Evolutionary conservation across 1,139 yeast species (phyloP), one percentile per base, ranked within the genome.

Genomic region (Saccharomyces uvarum): DNA sequence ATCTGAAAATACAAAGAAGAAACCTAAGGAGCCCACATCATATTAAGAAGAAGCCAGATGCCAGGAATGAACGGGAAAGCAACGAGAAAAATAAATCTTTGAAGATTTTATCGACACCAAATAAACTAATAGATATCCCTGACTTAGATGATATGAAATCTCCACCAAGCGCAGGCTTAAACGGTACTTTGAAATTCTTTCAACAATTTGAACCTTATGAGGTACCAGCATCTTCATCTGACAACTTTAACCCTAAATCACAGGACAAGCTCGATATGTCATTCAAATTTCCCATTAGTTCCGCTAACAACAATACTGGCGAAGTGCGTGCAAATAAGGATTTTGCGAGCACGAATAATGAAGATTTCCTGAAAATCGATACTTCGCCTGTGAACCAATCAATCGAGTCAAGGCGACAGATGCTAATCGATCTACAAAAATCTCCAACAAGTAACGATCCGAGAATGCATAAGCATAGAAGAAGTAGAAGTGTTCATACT

Each of bases 1-100:
- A 64, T 54, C 52, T 68, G 19, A 69, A 65, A 53, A 41, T 61
- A 42, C 71, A 69, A 51, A 63, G 60, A n/a, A 61, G 58, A 51
- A 69, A 68, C 50, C 49, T 69, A 9, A 58, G 59, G 33, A 58
- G 42, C 24, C 28, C 42, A 14, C 41, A 33, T 7, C 32, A 24
- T 24, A 49, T 19, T 4, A 19, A 46, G 31, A n/a, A 49, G 11
- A 26, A 41, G 14, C 19, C 14, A 50, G 26, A 16, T 14, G 19
- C 21, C 16, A 14, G 32, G 4, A 7, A 27, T 28, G 31, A 14
- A 9, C 19, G 19, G 26, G 29, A 49, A 49, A 11, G 24, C 2
- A 7, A 2, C 9, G 47, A 49, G 11, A 32, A 32, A 21, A 54
- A 42, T 16, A 51, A 53, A 6, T 59, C 70, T 3, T 51, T 66